Conservation (phyloP, 2,329 filamentous ascomycete species). For the Mycosphaerella sp. region DNA sequence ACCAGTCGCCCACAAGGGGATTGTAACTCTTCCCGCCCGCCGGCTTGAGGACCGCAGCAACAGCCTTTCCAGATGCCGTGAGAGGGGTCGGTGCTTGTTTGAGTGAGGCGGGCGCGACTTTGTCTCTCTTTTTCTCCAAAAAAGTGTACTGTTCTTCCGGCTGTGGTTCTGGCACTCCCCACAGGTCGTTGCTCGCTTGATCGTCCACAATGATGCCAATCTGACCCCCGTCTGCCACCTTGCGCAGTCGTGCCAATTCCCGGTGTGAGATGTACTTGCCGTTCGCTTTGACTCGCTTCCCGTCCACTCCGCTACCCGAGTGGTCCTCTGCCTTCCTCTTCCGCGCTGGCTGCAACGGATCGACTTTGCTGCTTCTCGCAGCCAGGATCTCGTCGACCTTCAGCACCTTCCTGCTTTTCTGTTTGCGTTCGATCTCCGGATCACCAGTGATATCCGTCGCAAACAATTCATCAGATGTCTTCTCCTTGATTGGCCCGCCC, state of each 20-base stretch:
- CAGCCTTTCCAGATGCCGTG: constrained; percentile 69
- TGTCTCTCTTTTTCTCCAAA: constrained; percentile 54
- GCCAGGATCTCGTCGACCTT: constrained; percentile 90
- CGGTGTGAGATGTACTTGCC: constrained; percentile 73
- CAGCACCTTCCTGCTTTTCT: constrained; percentile 65
- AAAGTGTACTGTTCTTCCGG: constrained; percentile 56
- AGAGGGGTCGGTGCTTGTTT: constrained; percentile 73
- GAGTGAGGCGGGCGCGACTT: constrained; percentile 67
- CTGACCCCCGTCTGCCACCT: constrained; percentile 64
- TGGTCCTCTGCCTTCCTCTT: constrained; percentile 68
- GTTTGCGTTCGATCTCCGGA: constrained; percentile 55
- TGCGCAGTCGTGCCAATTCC: constrained; percentile 70
- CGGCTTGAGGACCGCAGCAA: constrained; percentile 73
- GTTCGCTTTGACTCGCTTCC: constrained; percentile 64
- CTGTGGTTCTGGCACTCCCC: constrained; percentile 52
- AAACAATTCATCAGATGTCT: constrained; percentile 77
- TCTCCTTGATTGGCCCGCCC: constrained; percentile 82
- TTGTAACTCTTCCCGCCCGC: constrained; percentile 88
- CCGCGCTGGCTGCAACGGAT: constrained; percentile 62
- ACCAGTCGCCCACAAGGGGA: constrained; percentile 79
- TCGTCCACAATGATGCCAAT: constrained; percentile 49
- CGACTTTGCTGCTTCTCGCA: constrained; percentile 66
- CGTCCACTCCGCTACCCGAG: constrained; percentile 51
- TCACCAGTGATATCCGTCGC: constrained; percentile 71
- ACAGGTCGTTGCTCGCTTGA: constrained; percentile 67